Evolutionary conservation across 306 rosid genomes (phyloP).

Genomic region (Oemleria cerasiformis): DNA sequence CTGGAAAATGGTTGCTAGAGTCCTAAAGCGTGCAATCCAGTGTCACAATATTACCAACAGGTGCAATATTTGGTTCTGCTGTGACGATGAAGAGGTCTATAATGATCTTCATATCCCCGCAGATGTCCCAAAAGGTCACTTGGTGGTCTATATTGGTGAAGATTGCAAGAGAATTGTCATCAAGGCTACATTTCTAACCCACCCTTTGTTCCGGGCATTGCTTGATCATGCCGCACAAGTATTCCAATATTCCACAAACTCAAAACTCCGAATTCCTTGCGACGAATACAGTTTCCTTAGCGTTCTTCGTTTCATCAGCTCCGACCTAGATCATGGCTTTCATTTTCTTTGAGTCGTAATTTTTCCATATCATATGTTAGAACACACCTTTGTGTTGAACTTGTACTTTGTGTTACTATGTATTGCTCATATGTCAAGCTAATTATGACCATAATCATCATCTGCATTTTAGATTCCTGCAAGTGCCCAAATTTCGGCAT

Average conservation of each 20-base stretch:
- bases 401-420: conserved; percentile 3
- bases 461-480: background rate
- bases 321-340: conserved; percentile 16
- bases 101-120: no score
- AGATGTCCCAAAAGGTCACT: conserved; percentile 73
- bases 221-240: conserved; percentile 62
- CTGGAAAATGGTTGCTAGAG: no score
- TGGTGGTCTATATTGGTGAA: conserved; percentile 69
- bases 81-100: conserved; percentile 11
- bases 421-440: background rate
- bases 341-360: conserved; percentile 14
- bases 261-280: conserved; percentile 65
- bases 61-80: conserved; percentile 20
- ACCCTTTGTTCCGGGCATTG: conserved; percentile 54
- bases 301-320: conserved; percentile 35
- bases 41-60: conserved; percentile 13
- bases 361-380: background rate
- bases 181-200: conserved; percentile 37
- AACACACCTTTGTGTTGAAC: background rate
- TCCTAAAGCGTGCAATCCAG: conserved; percentile 19
- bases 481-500: background rate
- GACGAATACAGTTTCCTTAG: conserved; percentile 45
- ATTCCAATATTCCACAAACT: conserved; percentile 43
- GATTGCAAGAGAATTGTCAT: conserved; percentile 62
- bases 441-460: background rate